Evolutionary conservation across 768 basidiomycete genomes (phyloP), one percentile per base, ranked within the genome.

Genomic region (Kwoniella sp.): DNA sequence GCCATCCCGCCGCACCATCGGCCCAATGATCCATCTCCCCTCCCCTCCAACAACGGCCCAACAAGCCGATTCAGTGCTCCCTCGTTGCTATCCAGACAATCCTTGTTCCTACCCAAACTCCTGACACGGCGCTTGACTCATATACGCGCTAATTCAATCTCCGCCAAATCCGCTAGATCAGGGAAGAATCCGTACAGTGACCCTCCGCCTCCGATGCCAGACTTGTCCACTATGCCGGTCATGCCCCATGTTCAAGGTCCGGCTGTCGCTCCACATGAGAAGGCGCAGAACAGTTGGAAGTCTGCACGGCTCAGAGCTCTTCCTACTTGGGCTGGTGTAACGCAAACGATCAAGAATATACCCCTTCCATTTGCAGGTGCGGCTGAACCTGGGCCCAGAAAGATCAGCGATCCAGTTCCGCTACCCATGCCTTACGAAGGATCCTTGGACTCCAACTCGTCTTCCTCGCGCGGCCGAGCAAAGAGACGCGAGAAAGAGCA

Each of bases 51-150:
- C 15, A 45, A 20, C 17, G 41, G 41, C 5, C 41, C 41, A 20
- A 45, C 17, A 45, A 45, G 41, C 41, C 41, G 41, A 45, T 45
- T 45, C 45, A 58, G 41, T 29, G 38, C 23, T 20, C 25, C 48
- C 26, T 23, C 38, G 9, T 48, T 58, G 13, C 57, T 47, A 2
- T 57, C 55, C 22, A 23, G 28, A 9, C 41, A 17, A 3, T 45
- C 41, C 3, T 20, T 45, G 17, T 25, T 53, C 25, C 25, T 30
- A 12, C 25, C 51, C 51, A 53, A 53, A 20, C 51, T 53, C 51
- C 51, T 30, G 4, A 11, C 51, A 11, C 15, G 20, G 23, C 51
- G 51, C 4, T 11, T 53, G 11, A 45, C 41, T 8, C 41, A 45
- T 11, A 45, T 12, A 8, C 51, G 29, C 7, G 51, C 5, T 3